phyloP scores from a whole-genome alignment of 2,329 filamentous ascomycete species.

The Penicillium sp. region DNA sequence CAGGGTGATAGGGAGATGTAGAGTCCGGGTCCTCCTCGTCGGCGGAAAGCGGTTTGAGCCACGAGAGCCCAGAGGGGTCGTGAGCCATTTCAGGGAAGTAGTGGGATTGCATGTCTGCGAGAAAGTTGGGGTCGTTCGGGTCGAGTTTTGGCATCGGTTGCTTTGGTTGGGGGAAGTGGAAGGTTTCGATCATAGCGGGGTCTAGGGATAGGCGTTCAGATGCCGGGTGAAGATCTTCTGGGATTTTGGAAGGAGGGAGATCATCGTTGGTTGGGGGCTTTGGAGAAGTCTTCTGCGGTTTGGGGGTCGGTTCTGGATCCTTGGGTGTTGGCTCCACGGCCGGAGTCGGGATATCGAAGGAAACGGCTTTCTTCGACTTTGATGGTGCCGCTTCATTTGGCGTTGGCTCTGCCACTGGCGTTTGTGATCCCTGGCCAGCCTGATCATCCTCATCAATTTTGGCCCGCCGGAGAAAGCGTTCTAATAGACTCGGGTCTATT shows the following conservation, averaged over 20 bases:
- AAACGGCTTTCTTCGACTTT: slow-evolving; percentile 34
- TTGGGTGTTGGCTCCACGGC: background rate
- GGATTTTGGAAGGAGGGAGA: slow-evolving; percentile 34
- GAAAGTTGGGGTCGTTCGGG: slow-evolving; percentile 78
- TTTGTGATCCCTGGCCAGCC: background rate
- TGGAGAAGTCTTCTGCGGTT: background rate
- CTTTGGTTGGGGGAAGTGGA: slow-evolving; percentile 49
- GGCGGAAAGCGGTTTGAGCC: slow-evolving; percentile 76
- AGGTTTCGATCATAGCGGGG: slow-evolving; percentile 26
- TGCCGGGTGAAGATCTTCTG: slow-evolving; percentile 42
- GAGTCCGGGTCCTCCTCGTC: slow-evolving; percentile 63
- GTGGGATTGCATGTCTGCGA: slow-evolving; percentile 80
- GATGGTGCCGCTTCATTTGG: slow-evolving; percentile 1
- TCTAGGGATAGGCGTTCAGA: slow-evolving; percentile 37
- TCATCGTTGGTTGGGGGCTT: slow-evolving; percentile 31
- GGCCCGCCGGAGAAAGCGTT: slow-evolving; percentile 73
- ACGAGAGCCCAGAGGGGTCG: slow-evolving; percentile 81
- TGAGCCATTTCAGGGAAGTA: slow-evolving; percentile 89
- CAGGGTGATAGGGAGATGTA: slow-evolving; percentile 79
- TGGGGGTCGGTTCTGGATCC: slow-evolving; percentile 7
- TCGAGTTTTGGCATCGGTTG: slow-evolving; percentile 70
- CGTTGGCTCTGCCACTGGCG: background rate
- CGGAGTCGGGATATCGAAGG: slow-evolving; percentile 22
- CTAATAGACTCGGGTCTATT: slow-evolving; percentile 72
- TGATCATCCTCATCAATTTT: slow-evolving; percentile 66